Evolutionary conservation across 1,139 yeast genomes (phyloP).

Genomic region (Yamadazyma kanchanaburiensis): DNA sequence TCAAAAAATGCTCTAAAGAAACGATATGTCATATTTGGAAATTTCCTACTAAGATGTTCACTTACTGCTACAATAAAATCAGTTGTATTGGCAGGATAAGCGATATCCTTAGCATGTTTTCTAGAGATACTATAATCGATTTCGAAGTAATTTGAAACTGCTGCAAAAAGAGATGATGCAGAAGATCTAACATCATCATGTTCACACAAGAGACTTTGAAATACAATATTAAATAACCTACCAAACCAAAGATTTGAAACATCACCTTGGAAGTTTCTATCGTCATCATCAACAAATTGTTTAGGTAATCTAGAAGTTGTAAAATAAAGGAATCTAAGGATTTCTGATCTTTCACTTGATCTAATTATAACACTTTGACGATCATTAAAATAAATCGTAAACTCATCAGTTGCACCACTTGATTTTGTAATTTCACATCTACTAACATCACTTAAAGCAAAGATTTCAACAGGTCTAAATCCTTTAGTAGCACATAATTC

Average conservation of each 20-base stretch:
- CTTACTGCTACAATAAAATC: constrained; percentile 63
- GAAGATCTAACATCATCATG: constrained; percentile 59
- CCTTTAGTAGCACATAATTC: constrained; percentile 24
- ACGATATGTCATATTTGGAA: constrained; percentile 62
- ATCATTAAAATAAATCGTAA: constrained; percentile 51
- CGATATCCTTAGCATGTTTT: constrained; percentile 56
- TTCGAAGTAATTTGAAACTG: constrained; percentile 58
- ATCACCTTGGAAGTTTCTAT: constrained; percentile 16
- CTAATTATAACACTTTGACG: constrained; percentile 48
- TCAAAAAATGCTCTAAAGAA: constrained; percentile 61
- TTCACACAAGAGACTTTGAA: constrained; percentile 64
- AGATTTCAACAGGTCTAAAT: constrained; percentile 50
- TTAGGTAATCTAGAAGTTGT: constrained; percentile 53
- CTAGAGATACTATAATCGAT: constrained; percentile 60
- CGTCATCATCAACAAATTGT: constrained; percentile 18
- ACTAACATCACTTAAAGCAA: constrained; percentile 47
- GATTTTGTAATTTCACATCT: constrained; percentile 50
- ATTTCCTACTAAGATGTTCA: constrained; percentile 49
- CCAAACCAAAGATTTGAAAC: constrained; percentile 47
- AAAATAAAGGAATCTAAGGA: constrained; percentile 65
- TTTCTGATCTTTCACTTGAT: constrained; percentile 63
- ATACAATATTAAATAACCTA: constrained; percentile 58
- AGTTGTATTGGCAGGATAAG: constrained; percentile 72
- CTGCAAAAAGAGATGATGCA: constrained; percentile 63
- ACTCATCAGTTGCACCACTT: constrained; percentile 45